These are phyloP conservation scores for Lactarius hengduanensis DNA, from an alignment of 768 basidiomycete species.

Conservation along the genomic window DNA sequence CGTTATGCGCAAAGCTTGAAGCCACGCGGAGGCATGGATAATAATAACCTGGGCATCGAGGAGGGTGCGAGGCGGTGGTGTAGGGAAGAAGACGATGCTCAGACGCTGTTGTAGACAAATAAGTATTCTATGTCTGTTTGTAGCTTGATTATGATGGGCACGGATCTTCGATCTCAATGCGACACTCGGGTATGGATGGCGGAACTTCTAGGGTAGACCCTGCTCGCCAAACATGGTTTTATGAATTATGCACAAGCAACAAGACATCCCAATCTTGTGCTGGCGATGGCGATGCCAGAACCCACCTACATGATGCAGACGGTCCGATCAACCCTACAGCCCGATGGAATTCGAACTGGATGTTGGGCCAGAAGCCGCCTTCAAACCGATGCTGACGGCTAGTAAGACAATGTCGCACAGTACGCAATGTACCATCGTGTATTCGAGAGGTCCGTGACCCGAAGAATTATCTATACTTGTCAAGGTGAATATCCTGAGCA, in stretches of 20 bases:
- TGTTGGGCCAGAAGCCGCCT: background rate
- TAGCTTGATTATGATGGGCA: too few species aligned
- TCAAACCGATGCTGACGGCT: background rate
- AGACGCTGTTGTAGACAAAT: too few species aligned
- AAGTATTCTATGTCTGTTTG: too few species aligned
- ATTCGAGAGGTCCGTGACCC: background rate
- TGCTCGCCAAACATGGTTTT: too few species aligned
- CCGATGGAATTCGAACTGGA: background rate
- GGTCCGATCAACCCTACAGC: background rate
- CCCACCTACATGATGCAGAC: background rate
- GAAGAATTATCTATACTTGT: background rate
- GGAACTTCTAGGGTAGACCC: too few species aligned
- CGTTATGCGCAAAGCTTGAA: too few species aligned
- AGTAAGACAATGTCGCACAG: background rate
- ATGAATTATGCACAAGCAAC: background rate
- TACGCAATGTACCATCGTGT: background rate
- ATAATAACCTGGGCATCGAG: background rate
- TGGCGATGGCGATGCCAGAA: background rate
- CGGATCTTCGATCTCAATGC: too few species aligned
- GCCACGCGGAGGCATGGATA: too few species aligned
- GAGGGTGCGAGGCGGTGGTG: background rate
- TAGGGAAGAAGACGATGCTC: too few species aligned
- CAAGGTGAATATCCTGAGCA: too few species aligned
- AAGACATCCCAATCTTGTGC: background rate
- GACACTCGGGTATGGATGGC: too few species aligned